Evolutionary conservation across 208 protist genomes (phyloP).

Genomic region (Angomonas deanei): DNA sequence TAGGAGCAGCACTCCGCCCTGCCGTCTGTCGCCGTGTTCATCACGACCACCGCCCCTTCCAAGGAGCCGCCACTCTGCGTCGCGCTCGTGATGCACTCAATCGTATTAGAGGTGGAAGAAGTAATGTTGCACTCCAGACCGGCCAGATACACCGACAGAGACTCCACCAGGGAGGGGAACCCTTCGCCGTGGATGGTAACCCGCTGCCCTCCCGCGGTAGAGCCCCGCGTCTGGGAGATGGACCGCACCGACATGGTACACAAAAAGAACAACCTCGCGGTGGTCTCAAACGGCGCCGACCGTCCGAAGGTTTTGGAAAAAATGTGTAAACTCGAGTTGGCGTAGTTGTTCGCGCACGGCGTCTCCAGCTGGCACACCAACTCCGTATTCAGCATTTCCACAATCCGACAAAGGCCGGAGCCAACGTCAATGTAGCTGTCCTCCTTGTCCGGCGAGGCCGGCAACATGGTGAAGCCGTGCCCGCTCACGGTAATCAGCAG

Average conservation of each 20-base stretch:
- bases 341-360: slow-evolving; percentile 17
- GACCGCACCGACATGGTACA: slow-evolving; percentile 16
- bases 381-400: slow-evolving; percentile 28
- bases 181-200: slow-evolving; percentile 20
- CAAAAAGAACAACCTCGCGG: slow-evolving; percentile 18
- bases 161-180: slow-evolving; percentile 12
- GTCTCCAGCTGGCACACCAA: slow-evolving; percentile 22
- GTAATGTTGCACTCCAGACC: slow-evolving; percentile 20
- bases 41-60: slow-evolving; percentile 14
- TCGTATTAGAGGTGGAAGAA: background rate
- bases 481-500: slow-evolving; percentile 30
- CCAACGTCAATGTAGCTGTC: slow-evolving; percentile 30
- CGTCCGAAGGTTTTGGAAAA: slow-evolving; percentile 19
- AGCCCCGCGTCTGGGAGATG: slow-evolving; percentile 19
- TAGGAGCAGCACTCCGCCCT: slow-evolving; percentile 24
- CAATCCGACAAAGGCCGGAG: slow-evolving; percentile 16
- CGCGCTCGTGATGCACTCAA: slow-evolving; percentile 22
- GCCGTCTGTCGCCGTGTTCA: slow-evolving; percentile 15
- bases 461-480: slow-evolving; percentile 29
- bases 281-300: background rate
- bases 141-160: slow-evolving; percentile 21
- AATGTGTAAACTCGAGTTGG: slow-evolving; percentile 18
- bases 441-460: slow-evolving; percentile 11
- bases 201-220: slow-evolving; percentile 19
- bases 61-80: background rate